Percentiles rank a stretch among this genome's conserved stretches.
These are phyloP conservation scores for Aspergillus sp. DNA, from an alignment of 2,329 filamentous ascomycete genomes.

Conservation along the genomic window DNA sequence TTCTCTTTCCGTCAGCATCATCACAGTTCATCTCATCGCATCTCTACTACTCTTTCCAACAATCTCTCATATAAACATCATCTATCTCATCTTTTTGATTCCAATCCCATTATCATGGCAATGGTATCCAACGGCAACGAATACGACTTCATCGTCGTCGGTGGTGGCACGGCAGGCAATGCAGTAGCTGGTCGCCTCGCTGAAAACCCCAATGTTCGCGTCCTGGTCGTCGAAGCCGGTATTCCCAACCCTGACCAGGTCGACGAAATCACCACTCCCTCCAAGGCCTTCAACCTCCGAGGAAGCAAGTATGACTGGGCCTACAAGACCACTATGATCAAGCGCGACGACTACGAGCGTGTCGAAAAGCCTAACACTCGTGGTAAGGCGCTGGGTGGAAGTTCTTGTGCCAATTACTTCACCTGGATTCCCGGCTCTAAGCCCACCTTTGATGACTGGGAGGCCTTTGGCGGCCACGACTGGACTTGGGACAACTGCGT, in stretches of 20 bases:
- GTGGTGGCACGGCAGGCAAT: constrained; percentile 41
- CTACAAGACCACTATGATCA: constrained; percentile 64
- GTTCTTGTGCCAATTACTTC: constrained; percentile 63
- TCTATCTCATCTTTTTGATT: not conserved
- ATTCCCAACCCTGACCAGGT: constrained; percentile 51
- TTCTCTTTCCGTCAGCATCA: not conserved
- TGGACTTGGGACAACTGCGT: constrained; percentile 60
- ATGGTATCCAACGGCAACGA: constrained; percentile 15
- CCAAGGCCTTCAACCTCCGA: constrained; percentile 57
- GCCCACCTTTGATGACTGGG: constrained; percentile 58
- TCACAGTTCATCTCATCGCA: not conserved
- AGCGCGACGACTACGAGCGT: constrained; percentile 57
- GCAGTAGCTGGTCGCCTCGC: constrained; percentile 55
- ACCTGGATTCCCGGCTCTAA: constrained; percentile 63
- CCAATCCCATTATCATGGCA: constrained; percentile 9
- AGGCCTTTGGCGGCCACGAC: constrained; percentile 46
- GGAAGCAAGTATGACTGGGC: constrained; percentile 62
- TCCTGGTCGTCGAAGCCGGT: constrained; percentile 42
- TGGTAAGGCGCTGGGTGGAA: constrained; percentile 62
- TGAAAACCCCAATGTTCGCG: constrained; percentile 49
- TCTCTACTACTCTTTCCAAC: not conserved
- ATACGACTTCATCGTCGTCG: constrained; percentile 36
- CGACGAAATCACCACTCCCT: constrained; percentile 59
- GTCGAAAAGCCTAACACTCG: constrained; percentile 66
- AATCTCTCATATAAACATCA: not conserved